A percentile compares a stretch with the other conserved stretches of the same genome.
These are phyloP conservation scores for Mycena metata DNA, from an alignment of 768 basidiomycete genomes.

Conservation along the genomic window DNA sequence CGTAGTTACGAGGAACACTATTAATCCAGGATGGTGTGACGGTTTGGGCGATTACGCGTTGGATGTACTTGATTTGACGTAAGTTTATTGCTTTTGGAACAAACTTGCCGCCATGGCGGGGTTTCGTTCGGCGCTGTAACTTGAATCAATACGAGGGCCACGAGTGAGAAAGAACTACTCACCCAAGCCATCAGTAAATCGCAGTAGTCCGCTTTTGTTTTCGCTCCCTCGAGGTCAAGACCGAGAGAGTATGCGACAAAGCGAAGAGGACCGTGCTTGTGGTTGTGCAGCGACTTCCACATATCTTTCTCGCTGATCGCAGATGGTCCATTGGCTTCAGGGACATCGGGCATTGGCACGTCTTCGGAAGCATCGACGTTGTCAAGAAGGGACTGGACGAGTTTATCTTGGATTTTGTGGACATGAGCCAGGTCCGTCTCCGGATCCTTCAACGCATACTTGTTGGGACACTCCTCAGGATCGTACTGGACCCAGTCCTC, in stretches of 20 bases:
- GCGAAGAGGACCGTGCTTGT: conserved; percentile 21
- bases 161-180: conserved; percentile 1
- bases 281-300: neutral
- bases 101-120: conserved; percentile 17
- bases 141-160: neutral
- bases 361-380: conserved; percentile 3
- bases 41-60: conserved; percentile 41
- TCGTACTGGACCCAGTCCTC: conserved; percentile 34
- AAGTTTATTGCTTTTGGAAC: conserved; percentile 25
- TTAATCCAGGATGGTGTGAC: conserved; percentile 45
- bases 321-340: conserved; percentile 10
- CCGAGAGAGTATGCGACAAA: conserved; percentile 5
- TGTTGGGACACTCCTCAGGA: conserved; percentile 13
- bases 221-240: too few species aligned
- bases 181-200: too few species aligned
- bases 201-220: too few species aligned
- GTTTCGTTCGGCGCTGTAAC: conserved; percentile 21
- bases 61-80: conserved; percentile 36
- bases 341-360: conserved; percentile 15
- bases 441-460: conserved; percentile 12
- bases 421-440: conserved; percentile 3
- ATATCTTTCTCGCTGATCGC: conserved; percentile 16
- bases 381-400: conserved; percentile 13
- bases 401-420: conserved; percentile 16
- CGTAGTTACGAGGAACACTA: conserved; percentile 46